phyloP scores from a whole-genome alignment of 805 yeast genomes.

The Isabelozyma rhagii region DNA sequence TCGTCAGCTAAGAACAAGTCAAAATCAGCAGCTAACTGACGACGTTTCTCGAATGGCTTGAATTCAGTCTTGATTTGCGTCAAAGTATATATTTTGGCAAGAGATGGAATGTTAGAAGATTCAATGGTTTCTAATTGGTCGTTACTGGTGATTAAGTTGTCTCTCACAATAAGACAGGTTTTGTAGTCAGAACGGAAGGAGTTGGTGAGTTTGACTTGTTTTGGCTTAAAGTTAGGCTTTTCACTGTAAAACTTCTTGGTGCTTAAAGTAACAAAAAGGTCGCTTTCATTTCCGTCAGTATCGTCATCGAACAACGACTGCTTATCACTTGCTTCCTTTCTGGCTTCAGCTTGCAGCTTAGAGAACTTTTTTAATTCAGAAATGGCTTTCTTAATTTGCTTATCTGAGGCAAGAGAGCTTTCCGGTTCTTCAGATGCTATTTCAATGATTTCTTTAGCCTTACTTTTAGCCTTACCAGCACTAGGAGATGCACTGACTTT shows the following conservation, averaged over 20 bases:
- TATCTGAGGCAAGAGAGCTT: neutral
- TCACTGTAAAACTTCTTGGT: conserved; percentile 63
- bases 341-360: conserved; percentile 29
- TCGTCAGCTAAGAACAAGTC: conserved; percentile 87
- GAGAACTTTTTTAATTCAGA: conserved; percentile 64
- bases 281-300: conserved; percentile 49
- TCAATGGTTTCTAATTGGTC: conserved; percentile 46
- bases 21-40: conserved; percentile 64
- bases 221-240: conserved; percentile 58
- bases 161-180: conserved; percentile 69
- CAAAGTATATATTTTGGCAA: conserved; percentile 61
- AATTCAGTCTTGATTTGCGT: conserved; percentile 77
- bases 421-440: neutral
- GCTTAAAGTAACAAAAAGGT: conserved; percentile 59
- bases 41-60: conserved; percentile 84
- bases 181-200: conserved; percentile 46
- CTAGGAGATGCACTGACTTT: conserved; percentile 1
- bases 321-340: conserved; percentile 28
- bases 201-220: conserved; percentile 44
- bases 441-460: conserved; percentile 9
- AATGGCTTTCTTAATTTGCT: conserved; percentile 44
- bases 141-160: conserved; percentile 45
- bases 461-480: conserved; percentile 18
- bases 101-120: conserved; percentile 42
- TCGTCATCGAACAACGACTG: conserved; percentile 48